A percentile compares a stretch with the other conserved stretches of the same genome.
Conservation (phyloP, 768 basidiomycete species). For the Strobilomyces dryophilus region DNA sequence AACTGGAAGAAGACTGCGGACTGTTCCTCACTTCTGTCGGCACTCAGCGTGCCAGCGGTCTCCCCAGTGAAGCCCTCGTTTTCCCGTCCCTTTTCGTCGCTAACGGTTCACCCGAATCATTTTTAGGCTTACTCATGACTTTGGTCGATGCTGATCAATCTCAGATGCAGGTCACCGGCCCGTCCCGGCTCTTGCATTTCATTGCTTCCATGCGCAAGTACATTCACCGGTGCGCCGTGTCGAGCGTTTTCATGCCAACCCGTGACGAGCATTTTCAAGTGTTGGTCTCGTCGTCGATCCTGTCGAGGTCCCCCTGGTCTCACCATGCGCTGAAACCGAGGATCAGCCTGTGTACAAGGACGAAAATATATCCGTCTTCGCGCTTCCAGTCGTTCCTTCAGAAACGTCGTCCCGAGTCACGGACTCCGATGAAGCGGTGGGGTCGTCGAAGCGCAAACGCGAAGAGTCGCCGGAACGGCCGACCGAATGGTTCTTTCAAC, state of each 20-base stretch:
- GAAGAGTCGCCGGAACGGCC: constrained; percentile 34
- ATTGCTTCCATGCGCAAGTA: constrained; percentile 69
- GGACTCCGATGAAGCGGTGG: background rate
- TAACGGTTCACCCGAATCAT: background rate
- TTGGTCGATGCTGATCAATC: constrained; percentile 66
- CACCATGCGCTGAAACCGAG: constrained; percentile 16
- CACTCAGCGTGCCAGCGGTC: constrained; percentile 61
- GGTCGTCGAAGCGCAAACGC: constrained; percentile 41
- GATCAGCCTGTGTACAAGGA: constrained; percentile 54
- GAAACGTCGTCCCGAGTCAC: background rate
- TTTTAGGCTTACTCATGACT: constrained; percentile 70
- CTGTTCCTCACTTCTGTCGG: constrained; percentile 70
- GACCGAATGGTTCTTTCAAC: constrained; percentile 31
- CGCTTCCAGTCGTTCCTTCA: constrained; percentile 44
- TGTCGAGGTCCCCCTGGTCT: constrained; percentile 37
- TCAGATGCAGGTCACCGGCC: constrained; percentile 63
- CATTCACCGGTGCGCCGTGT: constrained; percentile 50
- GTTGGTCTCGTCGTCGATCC: constrained; percentile 47
- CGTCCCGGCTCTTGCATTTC: constrained; percentile 65
- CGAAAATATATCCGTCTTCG: constrained; percentile 60
- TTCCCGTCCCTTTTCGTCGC: background rate
- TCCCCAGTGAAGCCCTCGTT: constrained; percentile 54
- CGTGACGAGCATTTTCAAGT: constrained; percentile 29
- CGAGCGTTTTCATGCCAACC: background rate
- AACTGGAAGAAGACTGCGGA: constrained; percentile 65